Base-by-base conservation (phyloP, 2,329 filamentous ascomycete species). In the Xylaria digitata region DNA sequence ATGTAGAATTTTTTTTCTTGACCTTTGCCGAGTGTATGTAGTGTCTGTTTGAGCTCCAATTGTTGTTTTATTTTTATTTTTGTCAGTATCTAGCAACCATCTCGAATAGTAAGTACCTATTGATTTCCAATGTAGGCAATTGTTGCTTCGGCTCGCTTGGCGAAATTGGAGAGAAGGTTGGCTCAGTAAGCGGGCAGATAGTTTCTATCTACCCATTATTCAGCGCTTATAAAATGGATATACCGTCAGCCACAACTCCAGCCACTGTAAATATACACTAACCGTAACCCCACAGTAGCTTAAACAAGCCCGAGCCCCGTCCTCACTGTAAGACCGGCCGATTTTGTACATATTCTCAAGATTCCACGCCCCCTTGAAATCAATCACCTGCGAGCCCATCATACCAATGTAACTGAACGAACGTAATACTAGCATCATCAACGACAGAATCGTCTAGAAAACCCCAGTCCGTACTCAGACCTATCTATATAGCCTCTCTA, bases 151-250 rank as follows among this genome's bases (percentile, higher is more conserved):
- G 19, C 40, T 57, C 7, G 17, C 23, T 42, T 63, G 60, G 34
- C 23, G 34, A 23, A 32, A 52, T 54, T n/a, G 52, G 26, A 45
- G 43, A 50, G 45, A 53, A 57, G 48, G 50, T 30, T 48, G 32
- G 21, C n/a, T 21, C 8, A 42, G 46, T 50, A 63, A 32, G 48
- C 53, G 49, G 32, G 42, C 26, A 53, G 13, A n/a, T 26, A 9
- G 8, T 21, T 45, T 52, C 23, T 26, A 6, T 34, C n/a, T 26
- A 23, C 9, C n/a, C 9, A 60, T 67, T 60, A 67, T 63, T 67
- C 65, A 67, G 65, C 61, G 61, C 56, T 67, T 67, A 67, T 57
- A 43, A 57, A 50, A 23, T 45, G 52, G 61, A 55, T 8, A 40
- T 8, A n/a, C 13, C 50, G 11, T 43, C 53, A 61, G 67, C 67